Evolutionary conservation across 148 eudicot species (phyloP), one percentile per base, ranked within the genome.

Genomic region (Nepenthes mirabilis): DNA sequence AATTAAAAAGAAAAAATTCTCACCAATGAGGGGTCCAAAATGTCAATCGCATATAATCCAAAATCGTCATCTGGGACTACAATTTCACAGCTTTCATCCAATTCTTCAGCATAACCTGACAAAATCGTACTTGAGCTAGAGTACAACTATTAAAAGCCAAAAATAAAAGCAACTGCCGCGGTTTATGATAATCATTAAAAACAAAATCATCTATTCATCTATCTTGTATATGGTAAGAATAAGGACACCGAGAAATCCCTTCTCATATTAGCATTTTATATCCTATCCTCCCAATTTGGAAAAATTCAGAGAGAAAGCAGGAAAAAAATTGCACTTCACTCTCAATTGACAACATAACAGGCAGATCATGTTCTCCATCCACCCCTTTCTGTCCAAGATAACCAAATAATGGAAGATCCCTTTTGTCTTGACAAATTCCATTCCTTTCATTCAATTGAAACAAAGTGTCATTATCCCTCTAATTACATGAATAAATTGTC

Each of bases 11-110:
- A 56, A 48, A 36, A 9, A 13, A 47, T 65, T 56, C 89, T 79
- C 74, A 88, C 97, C 56, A 74, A 23, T 9, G 97, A 85, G 55
- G 97, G 97, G 62, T 91, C 97, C 81, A 91, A 72, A 56, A 91
- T 88, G 74, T 91, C 96, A 68, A 91, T 91, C 34, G 97, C 97
- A 77, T 91, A 84, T 57, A 91, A 75, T 55, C 97, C 96, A 72
- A 79, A 72, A 74, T 88, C 97, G 75, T 85, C 97, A 58, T 85
- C 80, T 45, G 97, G 97, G 65, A 91, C 90, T 59, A 80, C 69
- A 36, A 91, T 74, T 71, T 85, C 96, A 35, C 74, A 75, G 63
- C 72, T 68, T 9, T 77, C 75, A 64, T 91, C 96, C 79, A 88
- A 58, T 67, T 73, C 68, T 70, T 85, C 90, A 4, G 95, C 81